Conservation (phyloP, 1,284 basidiomycete species). For the Apiotrichum domesticum region DNA sequence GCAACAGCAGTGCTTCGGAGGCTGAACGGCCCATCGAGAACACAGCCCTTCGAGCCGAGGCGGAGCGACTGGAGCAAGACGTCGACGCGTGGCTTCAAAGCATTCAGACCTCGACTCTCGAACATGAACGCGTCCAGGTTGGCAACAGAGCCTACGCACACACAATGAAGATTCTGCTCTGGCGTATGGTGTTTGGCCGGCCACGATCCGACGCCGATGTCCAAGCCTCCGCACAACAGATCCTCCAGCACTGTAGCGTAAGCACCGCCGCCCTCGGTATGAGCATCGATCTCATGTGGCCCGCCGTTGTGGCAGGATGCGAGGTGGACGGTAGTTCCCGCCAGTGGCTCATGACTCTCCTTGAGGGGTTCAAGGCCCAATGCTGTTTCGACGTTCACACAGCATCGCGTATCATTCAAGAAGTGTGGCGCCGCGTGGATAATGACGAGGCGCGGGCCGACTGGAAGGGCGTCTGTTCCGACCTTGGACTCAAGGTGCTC, state of each 20-base stretch:
- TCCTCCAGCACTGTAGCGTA: constrained; percentile 39
- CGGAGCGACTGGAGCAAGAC: constrained; percentile 37
- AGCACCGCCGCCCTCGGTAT: constrained; percentile 43
- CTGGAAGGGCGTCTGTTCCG: constrained; percentile 44
- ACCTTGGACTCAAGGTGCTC: constrained; percentile 37
- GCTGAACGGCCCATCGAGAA: neutral
- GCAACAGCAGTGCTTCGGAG: too few species aligned
- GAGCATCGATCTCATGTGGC: constrained; percentile 50
- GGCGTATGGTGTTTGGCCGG: constrained; percentile 50
- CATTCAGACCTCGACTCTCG: constrained; percentile 21
- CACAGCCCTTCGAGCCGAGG: constrained; percentile 19
- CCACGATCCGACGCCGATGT: constrained; percentile 45
- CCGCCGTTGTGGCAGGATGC: constrained; percentile 51
- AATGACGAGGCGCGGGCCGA: constrained; percentile 24
- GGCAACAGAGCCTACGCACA: constrained; percentile 47
- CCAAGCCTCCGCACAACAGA: constrained; percentile 42
- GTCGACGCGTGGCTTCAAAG: constrained; percentile 44
- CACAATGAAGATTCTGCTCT: constrained; percentile 51
- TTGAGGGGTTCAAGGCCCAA: constrained; percentile 50
- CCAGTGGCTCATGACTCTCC: constrained; percentile 48
- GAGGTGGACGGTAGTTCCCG: constrained; percentile 46
- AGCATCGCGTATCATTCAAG: constrained; percentile 49
- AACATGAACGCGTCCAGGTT: constrained; percentile 47
- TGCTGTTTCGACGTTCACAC: constrained; percentile 55
- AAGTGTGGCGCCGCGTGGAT: constrained; percentile 46